Base-by-base conservation (phyloP, 1,284 basidiomycete species). In the Athelia psychrophila region DNA sequence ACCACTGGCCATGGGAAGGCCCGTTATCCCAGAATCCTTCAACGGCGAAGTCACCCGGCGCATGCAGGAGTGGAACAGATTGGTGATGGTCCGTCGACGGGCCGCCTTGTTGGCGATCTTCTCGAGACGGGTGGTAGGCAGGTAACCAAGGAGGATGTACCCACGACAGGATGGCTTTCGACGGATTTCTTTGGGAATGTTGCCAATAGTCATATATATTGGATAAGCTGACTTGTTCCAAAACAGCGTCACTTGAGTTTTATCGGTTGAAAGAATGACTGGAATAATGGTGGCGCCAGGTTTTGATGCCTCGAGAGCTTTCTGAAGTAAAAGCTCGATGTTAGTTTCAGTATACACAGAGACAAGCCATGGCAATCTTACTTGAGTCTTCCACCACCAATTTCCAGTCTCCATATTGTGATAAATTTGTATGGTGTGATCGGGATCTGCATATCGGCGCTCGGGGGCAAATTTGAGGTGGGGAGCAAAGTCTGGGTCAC, bases 161-260 rank as follows among this genome's bases (percentile, higher is more conserved):
- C 61, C 70, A 5, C 58, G 62, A 1, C 53, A 51, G 0, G 69
- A 72, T 0, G 72, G 68, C 49, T 73, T 70, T 1, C 64, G 57
- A 3, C 67, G 60, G 2, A 74, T 68, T 9, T 67, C 64, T 47
- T 77, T 76, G 1, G 74, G 71, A 9, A 78, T 59, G 52, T 76
- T 76, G 3, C 75, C 73, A 40, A 78, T 71, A 0, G 71, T 76
- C 16, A 78, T 50, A 48, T 76, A 76, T 0, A 77, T 59, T 0
- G 72, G 73, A 54, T 75, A 76, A 1, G 70, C 72, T 9, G 60
- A 56, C 53, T 75, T 75, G 52, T 69, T 69, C 2, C 65, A 48
- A 51, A 75, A 75, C 13, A 62, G 22, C 0, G 67, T 70, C 1
- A 73, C 44, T 45, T 69, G 66, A 0, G 68, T 73, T 54, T 74